phyloP scores from a whole-genome alignment of 2,329 filamentous ascomycete genomes.

The Neobulgaria alba region DNA sequence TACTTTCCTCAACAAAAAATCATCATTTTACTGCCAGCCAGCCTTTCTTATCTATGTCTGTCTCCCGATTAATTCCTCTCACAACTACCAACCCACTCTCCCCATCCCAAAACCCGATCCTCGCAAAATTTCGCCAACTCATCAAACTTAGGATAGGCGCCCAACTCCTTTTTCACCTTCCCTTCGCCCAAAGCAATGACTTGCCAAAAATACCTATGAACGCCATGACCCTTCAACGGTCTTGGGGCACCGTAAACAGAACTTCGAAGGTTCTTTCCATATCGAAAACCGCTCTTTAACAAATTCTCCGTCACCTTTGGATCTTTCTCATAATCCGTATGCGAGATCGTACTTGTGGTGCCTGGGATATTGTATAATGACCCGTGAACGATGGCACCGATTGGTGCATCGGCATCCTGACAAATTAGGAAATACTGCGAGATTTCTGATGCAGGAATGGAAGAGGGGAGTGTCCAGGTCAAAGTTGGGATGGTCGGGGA shows the following conservation, averaged over 20 bases:
- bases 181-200: constrained; percentile 26
- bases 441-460: constrained; percentile 2
- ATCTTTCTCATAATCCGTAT: constrained; percentile 7
- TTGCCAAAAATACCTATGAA: constrained; percentile 29
- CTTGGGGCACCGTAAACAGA: constrained; percentile 24
- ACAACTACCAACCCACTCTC: constrained; percentile 27
- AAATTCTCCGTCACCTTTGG: not conserved
- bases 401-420: constrained; percentile 28
- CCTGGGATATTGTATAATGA: constrained; percentile 28
- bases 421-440: constrained; percentile 21
- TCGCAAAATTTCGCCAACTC: constrained; percentile 25
- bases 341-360: constrained; percentile 9
- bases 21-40: no score
- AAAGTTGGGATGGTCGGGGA: constrained; percentile 6
- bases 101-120: constrained; percentile 28
- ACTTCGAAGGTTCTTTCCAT: constrained; percentile 22
- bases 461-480: constrained; percentile 6
- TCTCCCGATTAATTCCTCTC: constrained; percentile 19
- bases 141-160: constrained; percentile 16
- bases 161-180: constrained; percentile 15
- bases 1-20: no score
- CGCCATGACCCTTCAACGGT: constrained; percentile 27
- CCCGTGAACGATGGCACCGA: constrained; percentile 24
- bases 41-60: no score
- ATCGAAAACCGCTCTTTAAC: constrained; percentile 25